Evolutionary conservation across 106 monocot genomes (phyloP), one percentile per base, ranked within the genome.

Genomic region (Platanthera guangdongensis): DNA sequence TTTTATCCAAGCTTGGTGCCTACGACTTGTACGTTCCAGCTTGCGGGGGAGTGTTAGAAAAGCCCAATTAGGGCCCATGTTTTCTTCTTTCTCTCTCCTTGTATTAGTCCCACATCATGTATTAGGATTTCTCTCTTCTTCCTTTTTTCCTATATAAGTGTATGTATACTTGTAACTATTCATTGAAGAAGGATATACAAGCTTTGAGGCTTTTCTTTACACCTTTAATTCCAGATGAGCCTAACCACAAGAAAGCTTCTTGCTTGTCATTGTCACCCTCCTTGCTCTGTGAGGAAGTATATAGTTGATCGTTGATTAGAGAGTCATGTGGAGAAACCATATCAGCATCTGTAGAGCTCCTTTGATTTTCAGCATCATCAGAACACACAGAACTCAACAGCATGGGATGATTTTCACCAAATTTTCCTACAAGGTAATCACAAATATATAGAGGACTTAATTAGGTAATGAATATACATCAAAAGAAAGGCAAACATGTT

Each of bases 201-300:
- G n/a, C n/a, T n/a, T n/a, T n/a, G n/a, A n/a, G n/a, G n/a, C n/a
- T n/a, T n/a, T n/a, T n/a, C n/a, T n/a, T n/a, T n/a, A n/a, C n/a
- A n/a, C n/a, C n/a, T 86, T 77, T 85, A 76, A 47, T 81, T 83
- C 77, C 87, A 62, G 73, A 85, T 75, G 83, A 81, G 79, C 90
- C 90, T 28, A 95, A 70, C 78, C 85, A 93, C 76, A 95, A 80
- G 67, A 84, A 47, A 76, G 63, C 55, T 47, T 82, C 85, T 68
- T 81, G 19, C 14, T 76, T 72, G 51, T 49, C 53, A 50, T 77
- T 78, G 9, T 51, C 11, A 79, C 51, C 63, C 21, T 83, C 70
- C 25, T 68, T 86, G 10, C 53, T 70, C 14, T 75, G 45, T 7
- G 78, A 59, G 45, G 75, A 80, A 72, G 85, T 14, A 47, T 75